phyloP scores from a whole-genome alignment of 139 green algal genomes.

The Haematococcus sp. region DNA sequence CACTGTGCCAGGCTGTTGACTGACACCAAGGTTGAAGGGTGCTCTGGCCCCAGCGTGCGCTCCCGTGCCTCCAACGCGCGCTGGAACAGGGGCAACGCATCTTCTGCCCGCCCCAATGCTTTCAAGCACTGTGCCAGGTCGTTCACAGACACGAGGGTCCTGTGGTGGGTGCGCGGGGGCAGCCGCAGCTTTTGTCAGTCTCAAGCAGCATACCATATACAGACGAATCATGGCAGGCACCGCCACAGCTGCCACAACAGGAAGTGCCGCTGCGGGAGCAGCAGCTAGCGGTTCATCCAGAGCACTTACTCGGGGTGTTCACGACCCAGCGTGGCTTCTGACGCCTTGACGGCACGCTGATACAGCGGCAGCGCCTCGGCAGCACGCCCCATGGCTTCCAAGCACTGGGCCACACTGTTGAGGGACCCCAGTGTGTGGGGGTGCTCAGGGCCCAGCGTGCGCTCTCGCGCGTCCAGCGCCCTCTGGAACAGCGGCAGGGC shows the following conservation, averaged over 20 bases:
- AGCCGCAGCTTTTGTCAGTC: too few species aligned
- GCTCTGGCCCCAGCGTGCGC: constrained; percentile 12
- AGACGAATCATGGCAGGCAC: too few species aligned
- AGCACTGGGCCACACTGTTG: background rate
- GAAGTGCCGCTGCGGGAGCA: too few species aligned
- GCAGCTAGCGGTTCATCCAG: too few species aligned
- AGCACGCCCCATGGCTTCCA: too few species aligned
- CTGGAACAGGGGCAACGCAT: constrained; percentile 12
- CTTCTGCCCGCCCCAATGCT: background rate
- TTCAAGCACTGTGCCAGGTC: constrained; percentile 13
- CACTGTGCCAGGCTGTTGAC: background rate
- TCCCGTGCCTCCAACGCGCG: constrained; percentile 1
- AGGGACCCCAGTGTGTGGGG: background rate
- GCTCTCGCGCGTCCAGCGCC: background rate
- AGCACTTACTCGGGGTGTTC: too few species aligned
- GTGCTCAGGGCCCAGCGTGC: constrained; percentile 15
- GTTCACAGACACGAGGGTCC: constrained; percentile 6
- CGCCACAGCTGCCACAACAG: too few species aligned
- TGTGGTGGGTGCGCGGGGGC: constrained; percentile 10
- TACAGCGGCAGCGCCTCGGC: too few species aligned
- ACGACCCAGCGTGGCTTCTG: too few species aligned
- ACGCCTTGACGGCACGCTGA: too few species aligned
- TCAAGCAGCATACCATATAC: too few species aligned
- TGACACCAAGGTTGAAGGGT: background rate
- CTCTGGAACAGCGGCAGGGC: constrained; percentile 13